Evolutionary conservation across 2,329 filamentous ascomycete genomes (phyloP), one percentile per base, ranked within the genome.

Genomic region (Epichloe sp.): DNA sequence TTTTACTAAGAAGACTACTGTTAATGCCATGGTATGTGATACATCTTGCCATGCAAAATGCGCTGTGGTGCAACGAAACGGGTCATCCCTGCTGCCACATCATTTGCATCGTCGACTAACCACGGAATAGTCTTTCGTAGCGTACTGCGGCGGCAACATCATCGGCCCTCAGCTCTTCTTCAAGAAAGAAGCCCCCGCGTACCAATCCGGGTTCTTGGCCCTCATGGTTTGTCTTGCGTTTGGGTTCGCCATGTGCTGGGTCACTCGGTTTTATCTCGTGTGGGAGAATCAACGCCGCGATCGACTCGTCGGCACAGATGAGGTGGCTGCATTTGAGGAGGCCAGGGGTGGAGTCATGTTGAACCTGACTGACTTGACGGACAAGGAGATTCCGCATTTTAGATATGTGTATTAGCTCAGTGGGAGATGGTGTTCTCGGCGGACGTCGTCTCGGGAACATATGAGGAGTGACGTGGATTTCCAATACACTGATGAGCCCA

Each of bases 1-100:
- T 0, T 77, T 80, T 49, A 83, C 79, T 1, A 84, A 84, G 66
- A 82, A 81, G 58, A 71, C 73, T 1, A 74, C 77, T 4, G 74
- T 77, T 12, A 74, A 80, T 7, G 77, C 79, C 1, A 72, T 78
- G 56, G 59, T 62, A 46, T 10, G 80, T 37, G 31, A 45, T 3
- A 21, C 3, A 17, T n/a, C 38, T 40, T 17, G 7, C 26, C 26
- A 11, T 31, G 26, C 26, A 31, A 31, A 31, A 10, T 31, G 26
- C 26, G 26, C 26, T 31, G 26, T 11, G 26, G 26, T 31, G 26
- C 1, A 31, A 31, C 26, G 26, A 11, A 31, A 31, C 26, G 1
- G 26, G 26, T 10, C 26, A 31, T 31, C 26, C 3, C 26, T 10
- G 26, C 26, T 31, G 26, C 8, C 8, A 31, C 4, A 31, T 31